These are phyloP conservation scores for Russula ochroleuca DNA, from an alignment of 768 basidiomycete genomes.

Conservation along the genomic window DNA sequence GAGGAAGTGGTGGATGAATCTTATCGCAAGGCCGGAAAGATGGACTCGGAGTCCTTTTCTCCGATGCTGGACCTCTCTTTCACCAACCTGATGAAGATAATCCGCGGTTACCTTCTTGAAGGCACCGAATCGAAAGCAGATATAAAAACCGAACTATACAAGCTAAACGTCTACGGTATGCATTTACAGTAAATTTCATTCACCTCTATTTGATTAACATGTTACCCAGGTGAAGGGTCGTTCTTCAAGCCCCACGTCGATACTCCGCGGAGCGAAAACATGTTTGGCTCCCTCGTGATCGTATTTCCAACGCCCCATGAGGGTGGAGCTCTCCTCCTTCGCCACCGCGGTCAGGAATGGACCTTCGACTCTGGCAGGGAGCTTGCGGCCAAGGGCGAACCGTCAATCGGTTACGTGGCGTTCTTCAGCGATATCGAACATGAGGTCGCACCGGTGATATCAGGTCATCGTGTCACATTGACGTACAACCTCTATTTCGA, in stretches of 20 bases:
- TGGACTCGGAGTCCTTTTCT: background rate
- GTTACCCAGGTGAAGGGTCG: conserved; percentile 23
- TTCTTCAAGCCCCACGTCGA: conserved; percentile 53
- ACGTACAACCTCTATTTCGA: conserved; percentile 42
- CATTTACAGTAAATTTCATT: background rate
- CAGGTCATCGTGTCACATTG: conserved; percentile 42
- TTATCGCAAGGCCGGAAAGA: conserved; percentile 5
- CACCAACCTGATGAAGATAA: background rate
- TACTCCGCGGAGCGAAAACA: conserved; percentile 41
- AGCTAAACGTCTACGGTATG: conserved; percentile 6
- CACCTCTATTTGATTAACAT: too few relatives aligned
- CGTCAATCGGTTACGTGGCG: conserved; percentile 38
- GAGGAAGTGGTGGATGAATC: background rate
- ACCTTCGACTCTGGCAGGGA: conserved; percentile 38
- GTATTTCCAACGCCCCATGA: conserved; percentile 46
- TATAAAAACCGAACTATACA: background rate
- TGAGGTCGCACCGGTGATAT: conserved; percentile 41
- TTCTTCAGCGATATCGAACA: conserved; percentile 47
- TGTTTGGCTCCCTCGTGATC: conserved; percentile 53
- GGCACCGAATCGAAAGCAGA: background rate
- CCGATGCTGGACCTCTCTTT: background rate
- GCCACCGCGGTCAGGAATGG: conserved; percentile 36
- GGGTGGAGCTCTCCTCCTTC: conserved; percentile 45
- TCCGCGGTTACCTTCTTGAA: conserved; percentile 4
- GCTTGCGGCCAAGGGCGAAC: conserved; percentile 12